A percentile compares a stretch with the other conserved stretches of the same genome.
These are phyloP conservation scores for Agapanthus africanus DNA, from an alignment of 106 monocot species.

Conservation along the genomic window DNA sequence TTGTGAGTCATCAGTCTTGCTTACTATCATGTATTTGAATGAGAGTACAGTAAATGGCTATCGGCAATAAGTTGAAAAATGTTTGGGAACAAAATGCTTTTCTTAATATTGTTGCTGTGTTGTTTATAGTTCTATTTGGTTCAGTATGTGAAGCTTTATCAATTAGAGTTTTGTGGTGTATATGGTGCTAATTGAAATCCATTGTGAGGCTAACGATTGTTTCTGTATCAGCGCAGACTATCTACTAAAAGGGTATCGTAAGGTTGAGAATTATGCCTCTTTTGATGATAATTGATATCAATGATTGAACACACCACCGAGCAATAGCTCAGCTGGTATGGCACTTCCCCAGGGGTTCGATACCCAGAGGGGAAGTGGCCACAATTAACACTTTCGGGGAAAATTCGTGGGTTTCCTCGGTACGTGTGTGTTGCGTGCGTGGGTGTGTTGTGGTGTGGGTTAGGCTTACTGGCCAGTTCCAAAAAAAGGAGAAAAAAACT, in stretches of 20 bases:
- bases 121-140: neutral
- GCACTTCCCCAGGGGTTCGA: neutral
- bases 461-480: too few species aligned
- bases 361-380: neutral
- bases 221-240: neutral
- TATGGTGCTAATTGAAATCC: neutral
- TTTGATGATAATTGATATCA: neutral
- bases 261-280: neutral
- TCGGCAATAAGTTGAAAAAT: neutral
- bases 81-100: neutral
- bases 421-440: too few species aligned
- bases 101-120: neutral
- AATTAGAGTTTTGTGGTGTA: neutral
- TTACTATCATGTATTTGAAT: neutral
- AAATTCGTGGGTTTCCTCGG: too few species aligned
- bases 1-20: neutral
- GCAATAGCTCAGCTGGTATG: too few species aligned
- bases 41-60: neutral
- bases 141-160: neutral
- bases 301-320: neutral
- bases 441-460: too few species aligned
- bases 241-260: neutral
- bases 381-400: too few species aligned
- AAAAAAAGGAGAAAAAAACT: too few species aligned
- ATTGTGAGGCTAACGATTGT: neutral